phyloP scores from a whole-genome alignment of 192 early-diverging fungal species.

The Gonapodya sp. region DNA sequence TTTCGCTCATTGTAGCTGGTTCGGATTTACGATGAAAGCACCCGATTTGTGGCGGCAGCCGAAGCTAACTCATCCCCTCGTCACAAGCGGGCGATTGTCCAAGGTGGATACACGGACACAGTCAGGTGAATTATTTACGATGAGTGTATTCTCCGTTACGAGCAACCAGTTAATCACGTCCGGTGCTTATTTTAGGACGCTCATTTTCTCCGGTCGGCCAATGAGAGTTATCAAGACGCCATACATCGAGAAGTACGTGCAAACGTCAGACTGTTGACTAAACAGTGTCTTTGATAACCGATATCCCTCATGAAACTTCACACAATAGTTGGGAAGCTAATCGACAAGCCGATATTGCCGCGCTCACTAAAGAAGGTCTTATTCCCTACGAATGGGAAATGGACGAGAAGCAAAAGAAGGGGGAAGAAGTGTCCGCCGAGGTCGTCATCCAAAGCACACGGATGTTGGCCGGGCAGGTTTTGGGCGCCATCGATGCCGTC shows the following conservation, averaged over 20 bases:
- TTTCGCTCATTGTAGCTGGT: too few species aligned
- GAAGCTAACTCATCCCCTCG: conserved; percentile 29
- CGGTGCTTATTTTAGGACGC: conserved; percentile 19
- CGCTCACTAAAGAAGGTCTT: not conserved
- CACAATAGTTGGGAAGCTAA: not conserved
- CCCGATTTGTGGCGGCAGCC: conserved; percentile 29
- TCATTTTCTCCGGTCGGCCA: conserved; percentile 31
- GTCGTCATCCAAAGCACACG: conserved; percentile 13
- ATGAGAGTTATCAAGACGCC: conserved; percentile 26
- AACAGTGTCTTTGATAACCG: not conserved
- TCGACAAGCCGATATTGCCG: not conserved
- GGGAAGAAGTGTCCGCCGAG: conserved; percentile 8
- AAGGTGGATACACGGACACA: conserved; percentile 15
- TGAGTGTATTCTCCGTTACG: not conserved
- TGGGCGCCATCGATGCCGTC: conserved; percentile 18
- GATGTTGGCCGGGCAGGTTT: not conserved
- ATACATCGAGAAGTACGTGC: conserved; percentile 3
- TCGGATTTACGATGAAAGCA: too few species aligned
- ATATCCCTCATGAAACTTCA: not conserved
- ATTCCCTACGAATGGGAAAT: not conserved
- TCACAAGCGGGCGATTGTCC: conserved; percentile 29
- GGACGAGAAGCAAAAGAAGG: conserved; percentile 11
- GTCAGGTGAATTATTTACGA: not conserved
- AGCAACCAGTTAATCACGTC: too few species aligned
- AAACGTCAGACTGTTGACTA: conserved; percentile 14